Conservation (phyloP, 352 stramenopile species). For the Thalassiosira exigua region DNA sequence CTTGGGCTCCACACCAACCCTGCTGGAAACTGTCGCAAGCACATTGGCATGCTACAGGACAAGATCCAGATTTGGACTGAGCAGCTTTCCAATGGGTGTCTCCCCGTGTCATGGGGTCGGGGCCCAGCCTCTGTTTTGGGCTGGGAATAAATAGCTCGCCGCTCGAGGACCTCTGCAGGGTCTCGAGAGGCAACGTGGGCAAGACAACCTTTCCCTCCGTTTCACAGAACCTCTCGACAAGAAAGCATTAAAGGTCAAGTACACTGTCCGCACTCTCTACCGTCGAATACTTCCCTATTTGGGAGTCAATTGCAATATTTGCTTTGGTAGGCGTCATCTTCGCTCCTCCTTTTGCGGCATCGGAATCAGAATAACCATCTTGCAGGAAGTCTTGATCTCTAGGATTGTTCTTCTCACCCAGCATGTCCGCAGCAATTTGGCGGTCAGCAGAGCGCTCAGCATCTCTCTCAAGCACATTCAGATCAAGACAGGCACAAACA, state of each 20-base stretch:
- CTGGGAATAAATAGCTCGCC: background rate
- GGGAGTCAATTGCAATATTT: constrained; percentile 5
- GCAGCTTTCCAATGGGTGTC: background rate
- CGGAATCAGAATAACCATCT: background rate
- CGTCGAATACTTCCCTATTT: background rate
- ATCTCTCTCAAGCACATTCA: constrained; percentile 3
- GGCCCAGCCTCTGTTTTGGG: constrained; percentile 13
- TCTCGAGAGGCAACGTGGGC: constrained; percentile 5
- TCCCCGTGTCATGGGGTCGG: constrained; percentile 24
- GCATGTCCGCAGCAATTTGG: background rate
- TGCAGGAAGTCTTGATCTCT: background rate
- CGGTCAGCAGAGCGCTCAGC: background rate
- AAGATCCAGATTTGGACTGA: constrained; percentile 21
- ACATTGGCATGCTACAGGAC: constrained; percentile 4
- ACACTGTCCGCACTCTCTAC: background rate
- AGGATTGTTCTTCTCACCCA: constrained; percentile 9
- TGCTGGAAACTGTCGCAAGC: background rate
- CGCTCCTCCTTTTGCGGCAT: constrained; percentile 3
- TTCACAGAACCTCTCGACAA: background rate
- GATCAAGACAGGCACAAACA: background rate
- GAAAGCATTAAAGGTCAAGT: background rate
- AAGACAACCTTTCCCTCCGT: background rate
- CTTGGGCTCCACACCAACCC: constrained; percentile 25
- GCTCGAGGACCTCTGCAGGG: background rate
- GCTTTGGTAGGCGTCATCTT: constrained; percentile 5